These are phyloP conservation scores for Blastocystis sp. DNA, from an alignment of 352 stramenopile genomes.

Conservation along the genomic window DNA sequence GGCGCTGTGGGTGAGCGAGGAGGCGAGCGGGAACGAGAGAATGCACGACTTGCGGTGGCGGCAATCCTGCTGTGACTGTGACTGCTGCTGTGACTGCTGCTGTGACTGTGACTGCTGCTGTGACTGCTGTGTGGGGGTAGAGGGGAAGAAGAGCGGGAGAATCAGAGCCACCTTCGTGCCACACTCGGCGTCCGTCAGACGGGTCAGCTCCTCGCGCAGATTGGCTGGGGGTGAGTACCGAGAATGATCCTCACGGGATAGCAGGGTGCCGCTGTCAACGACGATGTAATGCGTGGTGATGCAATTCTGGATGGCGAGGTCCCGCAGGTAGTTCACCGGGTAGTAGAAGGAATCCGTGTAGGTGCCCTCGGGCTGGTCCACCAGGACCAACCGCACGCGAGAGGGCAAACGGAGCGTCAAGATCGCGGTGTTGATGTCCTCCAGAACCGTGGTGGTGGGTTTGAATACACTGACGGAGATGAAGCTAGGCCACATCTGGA, in stretches of 20 bases:
- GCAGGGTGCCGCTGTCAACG: not conserved
- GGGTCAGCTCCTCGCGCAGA: not conserved
- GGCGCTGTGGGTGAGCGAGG: not conserved
- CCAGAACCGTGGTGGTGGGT: not conserved
- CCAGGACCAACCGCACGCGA: no score
- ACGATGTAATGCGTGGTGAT: slow-evolving; percentile 48
- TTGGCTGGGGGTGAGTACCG: not conserved
- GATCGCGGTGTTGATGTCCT: not conserved
- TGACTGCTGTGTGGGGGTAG: no score
- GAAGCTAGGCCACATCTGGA: slow-evolving; percentile 44
- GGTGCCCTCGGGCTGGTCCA: not conserved
- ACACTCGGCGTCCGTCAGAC: not conserved
- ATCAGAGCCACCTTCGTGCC: not conserved
- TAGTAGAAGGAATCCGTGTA: not conserved
- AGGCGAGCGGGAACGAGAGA: not conserved
- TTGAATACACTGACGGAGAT: slow-evolving; percentile 9
- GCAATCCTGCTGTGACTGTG: not conserved
- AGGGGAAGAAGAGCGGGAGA: slow-evolving; percentile 22
- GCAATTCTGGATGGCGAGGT: slow-evolving; percentile 15
- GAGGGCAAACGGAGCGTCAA: not conserved
- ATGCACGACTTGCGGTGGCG: slow-evolving; percentile 5
- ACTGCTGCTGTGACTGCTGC: no score
- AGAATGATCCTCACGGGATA: not conserved
- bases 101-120: no score
- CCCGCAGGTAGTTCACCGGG: slow-evolving; percentile 32